A percentile compares a stretch with the other conserved stretches of the same genome.
Evolutionary conservation across 2,329 filamentous ascomycete species (phyloP).

Genomic region (Sporothrix luriei): DNA sequence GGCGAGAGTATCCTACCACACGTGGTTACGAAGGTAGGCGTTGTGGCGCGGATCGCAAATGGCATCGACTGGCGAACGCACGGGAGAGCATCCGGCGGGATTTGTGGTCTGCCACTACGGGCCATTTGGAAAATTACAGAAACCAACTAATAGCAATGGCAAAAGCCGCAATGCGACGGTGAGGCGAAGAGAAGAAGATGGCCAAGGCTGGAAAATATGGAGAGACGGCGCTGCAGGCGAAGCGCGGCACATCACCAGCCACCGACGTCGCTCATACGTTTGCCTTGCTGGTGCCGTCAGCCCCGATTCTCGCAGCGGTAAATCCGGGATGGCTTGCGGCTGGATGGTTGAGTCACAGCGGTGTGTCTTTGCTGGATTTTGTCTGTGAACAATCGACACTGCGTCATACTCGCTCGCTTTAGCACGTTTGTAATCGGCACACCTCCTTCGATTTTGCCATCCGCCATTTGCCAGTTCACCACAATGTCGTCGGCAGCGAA

Average conservation of each 20-base stretch:
- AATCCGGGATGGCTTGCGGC: slow-evolving; percentile 4
- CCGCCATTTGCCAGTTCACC: background rate
- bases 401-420: background rate
- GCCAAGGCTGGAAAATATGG: background rate
- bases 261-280: slow-evolving; percentile 20
- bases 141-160: background rate
- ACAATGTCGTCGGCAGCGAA: background rate
- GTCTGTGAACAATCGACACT: background rate
- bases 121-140: background rate
- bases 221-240: background rate
- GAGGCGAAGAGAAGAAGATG: background rate
- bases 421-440: background rate
- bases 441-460: background rate
- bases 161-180: slow-evolving; percentile 11
- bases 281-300: background rate
- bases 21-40: background rate
- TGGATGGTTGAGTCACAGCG: slow-evolving; percentile 16
- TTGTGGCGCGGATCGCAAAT: background rate
- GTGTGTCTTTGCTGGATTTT: background rate
- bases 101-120: slow-evolving; percentile 1
- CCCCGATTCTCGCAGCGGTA: slow-evolving; percentile 27
- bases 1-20: background rate
- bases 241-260: background rate
- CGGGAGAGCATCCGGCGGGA: slow-evolving; percentile 1
- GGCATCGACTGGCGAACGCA: background rate